A percentile compares a stretch with the other conserved stretches of the same genome.
Evolutionary conservation across 441 rosid genomes (phyloP).

Genomic region (Gossypium schwendimanii): DNA sequence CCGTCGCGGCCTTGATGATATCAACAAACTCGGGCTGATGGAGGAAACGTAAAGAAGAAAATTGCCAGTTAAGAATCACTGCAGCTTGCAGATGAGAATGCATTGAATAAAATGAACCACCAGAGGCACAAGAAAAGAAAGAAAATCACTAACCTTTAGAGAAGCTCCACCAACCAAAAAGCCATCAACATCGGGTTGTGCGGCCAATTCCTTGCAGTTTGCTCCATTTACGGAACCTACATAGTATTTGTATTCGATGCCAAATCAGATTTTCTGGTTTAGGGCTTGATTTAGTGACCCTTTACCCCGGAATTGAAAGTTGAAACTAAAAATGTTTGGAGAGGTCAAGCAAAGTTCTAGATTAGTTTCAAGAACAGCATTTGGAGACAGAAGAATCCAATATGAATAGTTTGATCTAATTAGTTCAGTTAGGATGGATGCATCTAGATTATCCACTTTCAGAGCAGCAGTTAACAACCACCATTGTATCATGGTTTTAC

Average conservation of each 20-base stretch:
- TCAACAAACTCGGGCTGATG: conserved; percentile 56
- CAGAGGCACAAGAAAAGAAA: neutral
- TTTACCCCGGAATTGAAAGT: neutral
- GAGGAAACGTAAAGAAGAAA: neutral
- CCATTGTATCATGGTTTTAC: neutral
- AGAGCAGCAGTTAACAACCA: neutral
- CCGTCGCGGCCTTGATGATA: conserved; percentile 52
- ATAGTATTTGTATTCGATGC: neutral
- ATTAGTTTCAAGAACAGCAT: neutral
- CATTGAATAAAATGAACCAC: neutral
- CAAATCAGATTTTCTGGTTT: conserved; percentile 2
- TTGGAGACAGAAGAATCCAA: neutral
- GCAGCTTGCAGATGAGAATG: neutral
- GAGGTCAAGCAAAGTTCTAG: neutral
- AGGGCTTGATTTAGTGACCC: neutral
- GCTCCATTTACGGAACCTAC: conserved; percentile 62
- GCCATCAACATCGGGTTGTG: conserved; percentile 59
- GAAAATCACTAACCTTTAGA: conserved; percentile 37
- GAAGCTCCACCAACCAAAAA: conserved; percentile 82
- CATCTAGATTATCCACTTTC: neutral
- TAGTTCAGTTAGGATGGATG: neutral
- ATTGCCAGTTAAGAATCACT: neutral
- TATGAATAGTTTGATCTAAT: neutral
- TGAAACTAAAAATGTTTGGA: neutral
- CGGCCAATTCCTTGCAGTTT: conserved; percentile 60